Conservation (phyloP, 768 basidiomycete genomes). For the Clavulina sp. region DNA sequence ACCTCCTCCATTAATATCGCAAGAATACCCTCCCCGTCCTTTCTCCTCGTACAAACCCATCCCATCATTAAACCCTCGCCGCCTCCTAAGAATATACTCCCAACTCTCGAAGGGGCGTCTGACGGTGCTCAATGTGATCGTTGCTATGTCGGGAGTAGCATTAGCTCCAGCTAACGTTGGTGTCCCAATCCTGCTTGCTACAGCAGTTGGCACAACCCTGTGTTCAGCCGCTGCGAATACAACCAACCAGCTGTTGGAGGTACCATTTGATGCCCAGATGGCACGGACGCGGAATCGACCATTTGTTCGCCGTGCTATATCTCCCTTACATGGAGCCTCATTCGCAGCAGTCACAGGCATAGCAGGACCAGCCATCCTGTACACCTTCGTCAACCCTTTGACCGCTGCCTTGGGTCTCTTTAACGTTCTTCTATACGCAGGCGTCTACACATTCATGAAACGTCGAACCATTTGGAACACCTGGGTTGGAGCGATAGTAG, state of each 20-base stretch:
- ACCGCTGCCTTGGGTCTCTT: constrained; percentile 68
- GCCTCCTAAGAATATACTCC: constrained; percentile 45
- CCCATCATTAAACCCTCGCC: constrained; percentile 22
- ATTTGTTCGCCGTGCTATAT: constrained; percentile 69
- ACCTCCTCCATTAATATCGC: not conserved
- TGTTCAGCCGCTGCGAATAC: constrained; percentile 90
- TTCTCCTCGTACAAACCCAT: constrained; percentile 9
- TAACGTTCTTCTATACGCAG: constrained; percentile 83
- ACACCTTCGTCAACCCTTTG: constrained; percentile 67
- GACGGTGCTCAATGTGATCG: constrained; percentile 67
- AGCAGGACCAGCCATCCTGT: constrained; percentile 61
- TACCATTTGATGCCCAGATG: constrained; percentile 96
- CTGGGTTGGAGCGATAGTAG: constrained; percentile 88
- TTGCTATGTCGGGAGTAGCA: constrained; percentile 83
- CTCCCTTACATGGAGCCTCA: constrained; percentile 62
- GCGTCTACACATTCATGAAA: constrained; percentile 85
- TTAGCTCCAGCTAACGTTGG: constrained; percentile 77
- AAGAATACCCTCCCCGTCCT: constrained; percentile 9
- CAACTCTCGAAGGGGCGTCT: constrained; percentile 77
- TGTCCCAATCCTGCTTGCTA: constrained; percentile 67
- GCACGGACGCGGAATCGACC: constrained; percentile 75
- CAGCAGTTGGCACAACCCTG: constrained; percentile 76
- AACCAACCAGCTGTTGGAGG: constrained; percentile 86
- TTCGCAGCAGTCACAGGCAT: constrained; percentile 67
- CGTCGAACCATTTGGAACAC: constrained; percentile 69